A percentile compares a stretch with the other conserved stretches of the same genome.
Conservation (phyloP, 805 yeast species). For the Yamadazyma philogaea region DNA sequence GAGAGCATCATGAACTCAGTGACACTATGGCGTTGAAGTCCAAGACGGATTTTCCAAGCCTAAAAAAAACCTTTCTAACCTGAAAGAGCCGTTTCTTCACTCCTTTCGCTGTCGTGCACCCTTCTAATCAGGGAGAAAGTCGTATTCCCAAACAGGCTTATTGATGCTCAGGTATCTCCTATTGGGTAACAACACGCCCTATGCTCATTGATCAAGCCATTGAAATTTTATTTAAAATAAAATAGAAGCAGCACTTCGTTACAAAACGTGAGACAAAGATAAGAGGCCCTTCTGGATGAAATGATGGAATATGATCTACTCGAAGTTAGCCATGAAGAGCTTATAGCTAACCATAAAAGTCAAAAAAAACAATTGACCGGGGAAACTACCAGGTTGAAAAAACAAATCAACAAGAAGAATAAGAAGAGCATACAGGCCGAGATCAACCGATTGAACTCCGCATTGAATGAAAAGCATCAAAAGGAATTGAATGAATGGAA, state of each 20-base stretch:
- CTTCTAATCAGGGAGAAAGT: slow-evolving; percentile 4
- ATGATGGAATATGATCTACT: slow-evolving; percentile 2
- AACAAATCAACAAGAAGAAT: slow-evolving; percentile 78
- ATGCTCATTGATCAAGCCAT: no score
- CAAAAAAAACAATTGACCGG: slow-evolving; percentile 67
- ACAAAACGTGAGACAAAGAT: no score
- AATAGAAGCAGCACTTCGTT: not conserved
- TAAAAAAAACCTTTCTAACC: not conserved
- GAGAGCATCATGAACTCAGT: no score
- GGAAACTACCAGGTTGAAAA: slow-evolving; percentile 69
- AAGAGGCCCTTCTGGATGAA: no score
- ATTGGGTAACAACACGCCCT: not conserved
- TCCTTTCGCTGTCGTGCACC: slow-evolving; percentile 9
- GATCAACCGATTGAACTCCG: slow-evolving; percentile 58
- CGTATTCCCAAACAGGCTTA: slow-evolving; percentile 1
- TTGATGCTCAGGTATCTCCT: no score
- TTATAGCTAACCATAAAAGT: slow-evolving; percentile 48
- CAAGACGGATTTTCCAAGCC: no score
- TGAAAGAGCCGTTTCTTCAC: slow-evolving; percentile 4
- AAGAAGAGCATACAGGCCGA: slow-evolving; percentile 61
- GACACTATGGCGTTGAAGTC: no score
- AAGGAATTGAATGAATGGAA: slow-evolving; percentile 40
- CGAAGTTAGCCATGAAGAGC: slow-evolving; percentile 7
- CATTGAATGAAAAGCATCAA: slow-evolving; percentile 52
- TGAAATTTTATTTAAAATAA: no score